Evolutionary conservation across 1,284 basidiomycete species (phyloP).

Genomic region (Ceratobasidium papillatum): DNA sequence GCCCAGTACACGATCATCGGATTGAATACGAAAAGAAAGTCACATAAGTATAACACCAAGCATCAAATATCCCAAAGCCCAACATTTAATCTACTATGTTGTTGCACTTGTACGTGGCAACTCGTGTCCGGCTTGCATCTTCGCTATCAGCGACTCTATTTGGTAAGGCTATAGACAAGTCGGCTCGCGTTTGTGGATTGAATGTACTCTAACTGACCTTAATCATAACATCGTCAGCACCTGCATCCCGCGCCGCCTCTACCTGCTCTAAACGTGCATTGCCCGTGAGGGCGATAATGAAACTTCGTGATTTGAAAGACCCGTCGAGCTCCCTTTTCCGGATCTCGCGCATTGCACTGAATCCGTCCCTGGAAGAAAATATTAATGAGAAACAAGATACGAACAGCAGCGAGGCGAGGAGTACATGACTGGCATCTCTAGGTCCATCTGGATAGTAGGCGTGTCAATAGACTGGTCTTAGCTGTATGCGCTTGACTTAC

Average conservation of each 20-base stretch:
- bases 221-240: no score
- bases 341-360: no score
- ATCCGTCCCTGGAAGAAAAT: slow-evolving; percentile 44
- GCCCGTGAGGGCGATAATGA: slow-evolving; percentile 49
- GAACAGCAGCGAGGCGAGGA: not conserved
- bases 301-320: slow-evolving; percentile 45
- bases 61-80: no score
- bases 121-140: slow-evolving; percentile 27
- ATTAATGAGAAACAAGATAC: not conserved
- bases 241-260: no score
- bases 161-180: slow-evolving; percentile 19
- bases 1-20: no score
- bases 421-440: slow-evolving; percentile 50
- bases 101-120: not conserved
- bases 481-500: not conserved
- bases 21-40: no score
- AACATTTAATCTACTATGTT: no score
- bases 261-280: slow-evolving; percentile 45
- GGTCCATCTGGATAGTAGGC: slow-evolving; percentile 47
- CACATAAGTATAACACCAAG: no score
- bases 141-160: slow-evolving; percentile 26
- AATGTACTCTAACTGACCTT: slow-evolving; percentile 5
- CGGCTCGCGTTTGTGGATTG: not conserved
- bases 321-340: no score
- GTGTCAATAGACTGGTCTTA: not conserved